Conservation (phyloP, 108 stramenopile species). For the Asterionellopsis glacialis region DNA sequence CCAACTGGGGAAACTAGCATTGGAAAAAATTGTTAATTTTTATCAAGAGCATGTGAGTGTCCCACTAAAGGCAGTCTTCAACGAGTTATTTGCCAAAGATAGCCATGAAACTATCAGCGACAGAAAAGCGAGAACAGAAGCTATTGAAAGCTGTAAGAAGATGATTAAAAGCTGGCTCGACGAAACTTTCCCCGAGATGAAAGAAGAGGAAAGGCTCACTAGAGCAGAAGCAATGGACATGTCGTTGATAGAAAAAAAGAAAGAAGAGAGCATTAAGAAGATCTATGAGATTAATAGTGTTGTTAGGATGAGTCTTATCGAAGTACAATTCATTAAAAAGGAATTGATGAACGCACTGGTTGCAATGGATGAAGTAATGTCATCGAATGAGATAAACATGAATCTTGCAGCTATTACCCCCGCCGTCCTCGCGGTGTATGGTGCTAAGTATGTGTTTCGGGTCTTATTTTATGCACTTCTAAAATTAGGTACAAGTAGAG, state of each 20-base stretch:
- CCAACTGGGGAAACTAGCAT: constrained; percentile 22
- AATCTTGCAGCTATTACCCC: constrained; percentile 85
- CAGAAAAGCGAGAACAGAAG: constrained; percentile 61
- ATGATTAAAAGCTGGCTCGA: constrained; percentile 91
- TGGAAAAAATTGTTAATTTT: constrained; percentile 40
- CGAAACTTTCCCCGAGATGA: constrained; percentile 78
- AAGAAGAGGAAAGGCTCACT: constrained; percentile 29
- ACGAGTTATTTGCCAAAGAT: constrained; percentile 58
- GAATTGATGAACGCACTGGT: constrained; percentile 86
- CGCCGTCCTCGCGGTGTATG: constrained; percentile 59
- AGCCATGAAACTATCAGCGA: constrained; percentile 73
- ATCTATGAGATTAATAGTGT: constrained; percentile 75
- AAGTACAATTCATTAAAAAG: constrained; percentile 93
- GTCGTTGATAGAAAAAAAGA: constrained; percentile 65
- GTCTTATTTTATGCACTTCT: constrained; percentile 67
- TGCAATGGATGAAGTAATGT: constrained; percentile 85
- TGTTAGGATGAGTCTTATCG: constrained; percentile 81
- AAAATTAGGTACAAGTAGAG: constrained; percentile 64
- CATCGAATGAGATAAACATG: constrained; percentile 85
- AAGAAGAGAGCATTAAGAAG: constrained; percentile 77
- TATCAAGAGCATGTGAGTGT: constrained; percentile 61
- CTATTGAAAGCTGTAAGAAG: constrained; percentile 62
- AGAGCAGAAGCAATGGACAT: constrained; percentile 80
- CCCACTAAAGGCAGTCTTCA: constrained; percentile 47
- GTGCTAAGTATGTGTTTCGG: constrained; percentile 35